Conservation (phyloP, 345 rosid genomes). For the Salix brachista region DNA sequence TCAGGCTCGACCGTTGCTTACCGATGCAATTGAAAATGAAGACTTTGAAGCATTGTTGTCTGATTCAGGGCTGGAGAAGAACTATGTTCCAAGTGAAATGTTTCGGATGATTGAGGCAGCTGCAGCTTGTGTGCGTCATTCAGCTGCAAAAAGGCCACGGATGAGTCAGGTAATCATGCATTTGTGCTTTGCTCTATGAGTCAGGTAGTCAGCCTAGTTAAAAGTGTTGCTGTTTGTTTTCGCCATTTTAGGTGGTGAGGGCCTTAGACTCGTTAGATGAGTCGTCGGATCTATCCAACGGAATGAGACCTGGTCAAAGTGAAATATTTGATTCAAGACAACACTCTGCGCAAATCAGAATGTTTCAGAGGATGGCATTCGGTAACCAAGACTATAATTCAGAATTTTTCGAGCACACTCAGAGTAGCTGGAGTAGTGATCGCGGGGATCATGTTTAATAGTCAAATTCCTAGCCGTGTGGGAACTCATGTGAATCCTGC, state of each 20-base stretch:
- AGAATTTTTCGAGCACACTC: conserved; percentile 51
- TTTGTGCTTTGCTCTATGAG: neutral
- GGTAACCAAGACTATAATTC: conserved; percentile 89
- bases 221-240: neutral
- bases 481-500: neutral
- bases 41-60: conserved; percentile 61
- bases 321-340: conserved; percentile 64
- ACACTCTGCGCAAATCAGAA: conserved; percentile 90
- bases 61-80: conserved; percentile 61
- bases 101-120: conserved; percentile 96
- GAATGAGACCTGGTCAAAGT: conserved; percentile 92
- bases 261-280: conserved; percentile 77
- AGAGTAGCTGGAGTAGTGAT: conserved; percentile 86
- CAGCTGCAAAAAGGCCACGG: conserved; percentile 77
- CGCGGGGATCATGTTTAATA: conserved; percentile 32
- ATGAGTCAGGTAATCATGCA: conserved; percentile 74
- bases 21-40: conserved; percentile 70
- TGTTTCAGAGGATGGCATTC: conserved; percentile 92
- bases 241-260: conserved; percentile 58
- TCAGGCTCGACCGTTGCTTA: conserved; percentile 87
- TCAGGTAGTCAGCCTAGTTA: too few relatives aligned
- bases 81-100: conserved; percentile 65
- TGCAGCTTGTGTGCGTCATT: conserved; percentile 93
- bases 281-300: conserved; percentile 72
- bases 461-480: conserved; percentile 17